Percentiles rank a stretch among this genome's conserved stretches.
Conservation (phyloP, 2,329 filamentous ascomycete genomes). For the Emmonsiellopsis sp. region DNA sequence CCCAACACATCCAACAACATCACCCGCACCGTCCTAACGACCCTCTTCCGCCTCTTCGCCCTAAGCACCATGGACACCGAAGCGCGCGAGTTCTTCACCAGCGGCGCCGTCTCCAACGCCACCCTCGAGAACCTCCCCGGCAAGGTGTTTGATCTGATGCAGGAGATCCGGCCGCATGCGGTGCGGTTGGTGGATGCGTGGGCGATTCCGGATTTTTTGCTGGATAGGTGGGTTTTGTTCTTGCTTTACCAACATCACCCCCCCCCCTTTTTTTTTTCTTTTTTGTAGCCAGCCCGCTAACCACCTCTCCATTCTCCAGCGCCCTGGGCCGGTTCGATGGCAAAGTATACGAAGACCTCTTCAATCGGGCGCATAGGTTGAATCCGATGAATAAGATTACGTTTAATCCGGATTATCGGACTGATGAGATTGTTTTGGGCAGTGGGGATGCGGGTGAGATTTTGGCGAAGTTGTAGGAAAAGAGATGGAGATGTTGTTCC, state of each 20-base stretch:
- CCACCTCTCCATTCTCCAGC: slow-evolving; percentile 19
- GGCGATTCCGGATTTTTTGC: slow-evolving; percentile 44
- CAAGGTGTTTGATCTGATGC: slow-evolving; percentile 39
- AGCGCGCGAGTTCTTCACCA: slow-evolving; percentile 38
- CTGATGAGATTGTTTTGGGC: slow-evolving; percentile 41
- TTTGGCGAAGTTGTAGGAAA: slow-evolving; percentile 14
- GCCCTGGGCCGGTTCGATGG: slow-evolving; percentile 45
- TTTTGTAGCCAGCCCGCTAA: neutral
- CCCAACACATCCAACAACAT: slow-evolving; percentile 18
- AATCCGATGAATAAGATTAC: slow-evolving; percentile 44
- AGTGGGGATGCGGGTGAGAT: slow-evolving; percentile 28
- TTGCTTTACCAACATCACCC: neutral
- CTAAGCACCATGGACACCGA: slow-evolving; percentile 38
- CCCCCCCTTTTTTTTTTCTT: neutral
- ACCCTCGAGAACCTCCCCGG: slow-evolving; percentile 34
- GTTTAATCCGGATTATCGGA: slow-evolving; percentile 43
- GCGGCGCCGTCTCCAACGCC: slow-evolving; percentile 32
- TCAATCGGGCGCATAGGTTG: slow-evolving; percentile 41
- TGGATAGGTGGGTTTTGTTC: slow-evolving; percentile 28
- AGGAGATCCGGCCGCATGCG: slow-evolving; percentile 41
- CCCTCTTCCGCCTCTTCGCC: slow-evolving; percentile 40
- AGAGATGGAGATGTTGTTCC: slow-evolving; percentile 13
- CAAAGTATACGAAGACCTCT: slow-evolving; percentile 46
- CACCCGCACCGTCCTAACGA: slow-evolving; percentile 26
- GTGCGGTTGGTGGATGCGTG: slow-evolving; percentile 45